Evolutionary conservation across 345 rosid genomes (phyloP).

Genomic region (Brassica rapa): DNA sequence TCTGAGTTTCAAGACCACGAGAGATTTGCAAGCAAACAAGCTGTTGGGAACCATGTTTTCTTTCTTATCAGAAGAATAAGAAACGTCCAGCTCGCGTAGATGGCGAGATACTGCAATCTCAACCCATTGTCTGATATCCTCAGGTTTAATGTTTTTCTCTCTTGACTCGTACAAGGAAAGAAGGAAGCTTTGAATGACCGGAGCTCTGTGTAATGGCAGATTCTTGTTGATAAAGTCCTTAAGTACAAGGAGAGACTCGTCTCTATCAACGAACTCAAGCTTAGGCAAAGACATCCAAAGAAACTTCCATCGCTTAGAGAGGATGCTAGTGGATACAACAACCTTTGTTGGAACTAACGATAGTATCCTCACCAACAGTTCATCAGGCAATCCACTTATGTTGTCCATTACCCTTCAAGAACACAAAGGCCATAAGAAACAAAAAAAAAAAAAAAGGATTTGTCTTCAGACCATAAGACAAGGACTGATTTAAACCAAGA

Average conservation of each 20-base stretch:
- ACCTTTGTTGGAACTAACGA: neutral
- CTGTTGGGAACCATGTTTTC: neutral
- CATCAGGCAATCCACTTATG: neutral
- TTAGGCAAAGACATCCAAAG: neutral
- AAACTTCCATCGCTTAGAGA: slow-evolving; percentile 7
- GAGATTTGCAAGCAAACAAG: slow-evolving; percentile 4
- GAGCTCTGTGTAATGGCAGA: slow-evolving; percentile 9
- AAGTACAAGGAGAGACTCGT: neutral
- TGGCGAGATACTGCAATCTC: neutral
- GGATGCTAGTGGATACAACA: neutral
- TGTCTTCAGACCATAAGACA: neutral
- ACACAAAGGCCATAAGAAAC: neutral
- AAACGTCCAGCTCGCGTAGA: neutral
- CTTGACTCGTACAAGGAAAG: neutral
- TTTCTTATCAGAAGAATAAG: neutral
- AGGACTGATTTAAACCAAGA: neutral
- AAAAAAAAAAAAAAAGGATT: neutral
- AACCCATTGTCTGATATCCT: slow-evolving; percentile 3
- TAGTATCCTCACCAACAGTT: neutral
- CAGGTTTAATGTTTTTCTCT: neutral
- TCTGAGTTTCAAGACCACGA: neutral
- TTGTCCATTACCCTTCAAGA: neutral
- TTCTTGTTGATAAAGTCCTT: neutral
- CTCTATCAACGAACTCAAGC: neutral
- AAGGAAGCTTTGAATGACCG: neutral